Evolutionary conservation across 495 filamentous ascomycete species (phyloP), one percentile per base, ranked within the genome.

Genomic region (Penicillium argentinense): DNA sequence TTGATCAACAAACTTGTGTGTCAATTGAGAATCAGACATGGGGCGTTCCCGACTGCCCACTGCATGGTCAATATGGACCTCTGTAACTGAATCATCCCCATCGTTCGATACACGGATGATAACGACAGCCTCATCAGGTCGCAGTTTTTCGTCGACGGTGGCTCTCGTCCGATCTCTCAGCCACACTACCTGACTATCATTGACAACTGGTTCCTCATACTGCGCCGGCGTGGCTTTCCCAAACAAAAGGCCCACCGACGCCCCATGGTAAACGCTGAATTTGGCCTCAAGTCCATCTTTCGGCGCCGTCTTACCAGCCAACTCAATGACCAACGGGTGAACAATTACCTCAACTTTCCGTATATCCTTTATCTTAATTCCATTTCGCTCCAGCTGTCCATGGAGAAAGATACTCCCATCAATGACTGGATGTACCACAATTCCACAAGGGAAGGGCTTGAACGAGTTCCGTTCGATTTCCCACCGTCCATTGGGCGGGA

Each of bases 361-460:
- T 17, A 58, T 47, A 5, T 48, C 21, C 12, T 47, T 32, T n/a
- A 41, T 8, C 11, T 25, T 21, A 12, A 55, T 9, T 13, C 45
- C 47, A 49, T 62, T 57, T 17, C 48, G 48, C 21, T 56, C 29
- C 28, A 72, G 47, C 42, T 78, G 65, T 3, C 58, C 47, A 47
- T 73, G 65, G 23, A 79, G 39, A 53, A 73, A 69, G 8, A 72
- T 64, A 41, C 69, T 73, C 4, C 54, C 77, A 51, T 80, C 77
- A 55, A 80, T 80, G 7, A 70, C 63, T 1, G 76, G 75, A 50
- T 82, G 78, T 22, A 78, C 73, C 9, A 80, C 75, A 56, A 82
- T 80, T 4, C 75, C 78, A 56, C 77, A 80, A 6, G 76, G 76
- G 46, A 72, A 82, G 1, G 75, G 77, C 57, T 81, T 80, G 59